Evolutionary conservation across 2,329 filamentous ascomycete genomes (phyloP), one percentile per base, ranked within the genome.

Genomic region (Passalora sequoiae): DNA sequence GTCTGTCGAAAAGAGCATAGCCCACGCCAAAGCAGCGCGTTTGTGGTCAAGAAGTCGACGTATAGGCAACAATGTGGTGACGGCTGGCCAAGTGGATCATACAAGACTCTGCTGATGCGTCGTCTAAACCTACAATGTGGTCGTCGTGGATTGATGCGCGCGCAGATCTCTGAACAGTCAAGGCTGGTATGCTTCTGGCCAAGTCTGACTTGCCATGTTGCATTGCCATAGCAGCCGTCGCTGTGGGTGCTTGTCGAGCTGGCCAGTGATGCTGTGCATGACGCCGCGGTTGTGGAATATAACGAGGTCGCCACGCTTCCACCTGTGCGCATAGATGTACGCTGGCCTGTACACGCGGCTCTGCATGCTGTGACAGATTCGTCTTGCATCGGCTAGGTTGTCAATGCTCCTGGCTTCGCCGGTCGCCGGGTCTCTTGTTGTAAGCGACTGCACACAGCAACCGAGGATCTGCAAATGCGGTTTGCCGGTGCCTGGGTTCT

Each of bases 271-370:
- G 27, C 50, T 58, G 40, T 65, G 62, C 57, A 57, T 53, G 6
- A 63, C 61, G 1, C 61, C 61, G 24, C 58, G 49, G 42, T 65
- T 65, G 44, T 63, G 59, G 41, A 61, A 61, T 16, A 63, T 57
- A 1, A 63, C 60, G 6, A 63, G 38, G 40, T 64, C 61, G 10
- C 60, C 60, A 31, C 60, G 56, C 13, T 55, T 43, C 59, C 60
- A 64, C 1, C 46, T 44, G 50, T 63, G 61, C n/a, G 61, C 57
- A 44, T 64, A 65, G 2, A 65, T 56, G 38, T 62, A 55, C 32
- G 63, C 55, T 5, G 61, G 55, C 7, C 43, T 40, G 21, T 56
- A 56, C 10, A 43, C 32, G 8, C 35, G 55, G 15, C 52, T 58
- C 47, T 60, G 57, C 19, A 63, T 37, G 4, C 41, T 8, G 40